Conservation (phyloP, 208 protist species). For the Trypanosoma rangeli region DNA sequence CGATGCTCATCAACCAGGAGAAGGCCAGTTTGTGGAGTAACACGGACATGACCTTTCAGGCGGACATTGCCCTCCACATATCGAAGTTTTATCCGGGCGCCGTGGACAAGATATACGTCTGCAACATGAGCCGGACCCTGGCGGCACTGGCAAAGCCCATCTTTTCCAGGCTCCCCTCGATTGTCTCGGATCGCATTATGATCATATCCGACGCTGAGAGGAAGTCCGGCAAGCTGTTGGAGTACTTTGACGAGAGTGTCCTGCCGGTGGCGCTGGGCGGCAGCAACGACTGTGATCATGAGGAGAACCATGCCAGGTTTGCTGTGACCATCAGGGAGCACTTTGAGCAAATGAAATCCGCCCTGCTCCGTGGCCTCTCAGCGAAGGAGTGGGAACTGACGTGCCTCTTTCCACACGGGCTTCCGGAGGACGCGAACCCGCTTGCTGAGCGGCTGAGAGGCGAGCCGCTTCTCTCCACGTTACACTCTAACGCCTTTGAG, state of each 20-base stretch:
- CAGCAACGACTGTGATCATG: conserved; percentile 29
- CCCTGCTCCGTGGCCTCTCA: conserved; percentile 17
- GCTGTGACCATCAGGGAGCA: conserved; percentile 22
- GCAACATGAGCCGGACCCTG: conserved; percentile 25
- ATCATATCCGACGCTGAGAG: conserved; percentile 26
- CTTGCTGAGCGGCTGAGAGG: not conserved
- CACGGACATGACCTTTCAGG: conserved; percentile 26
- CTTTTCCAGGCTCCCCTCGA: conserved; percentile 14
- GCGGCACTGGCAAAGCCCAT: conserved; percentile 21
- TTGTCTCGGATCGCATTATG: conserved; percentile 24
- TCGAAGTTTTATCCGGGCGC: conserved; percentile 27
- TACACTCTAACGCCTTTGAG: not conserved
- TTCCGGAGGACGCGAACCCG: not conserved
- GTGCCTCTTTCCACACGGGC: conserved; percentile 19
- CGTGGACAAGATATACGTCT: conserved; percentile 26
- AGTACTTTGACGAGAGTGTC: conserved; percentile 32
- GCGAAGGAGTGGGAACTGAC: conserved; percentile 44
- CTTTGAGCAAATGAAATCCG: conserved; percentile 25
- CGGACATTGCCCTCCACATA: conserved; percentile 28
- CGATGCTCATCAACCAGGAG: conserved; percentile 29
- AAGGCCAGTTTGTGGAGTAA: conserved; percentile 37
- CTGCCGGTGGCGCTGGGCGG: conserved; percentile 33
- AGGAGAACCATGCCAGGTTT: conserved; percentile 15
- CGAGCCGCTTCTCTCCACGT: not conserved
- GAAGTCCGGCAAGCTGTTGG: conserved; percentile 26